These are phyloP conservation scores for Moringa oleifera DNA, from an alignment of 345 rosid genomes.

Conservation along the genomic window DNA sequence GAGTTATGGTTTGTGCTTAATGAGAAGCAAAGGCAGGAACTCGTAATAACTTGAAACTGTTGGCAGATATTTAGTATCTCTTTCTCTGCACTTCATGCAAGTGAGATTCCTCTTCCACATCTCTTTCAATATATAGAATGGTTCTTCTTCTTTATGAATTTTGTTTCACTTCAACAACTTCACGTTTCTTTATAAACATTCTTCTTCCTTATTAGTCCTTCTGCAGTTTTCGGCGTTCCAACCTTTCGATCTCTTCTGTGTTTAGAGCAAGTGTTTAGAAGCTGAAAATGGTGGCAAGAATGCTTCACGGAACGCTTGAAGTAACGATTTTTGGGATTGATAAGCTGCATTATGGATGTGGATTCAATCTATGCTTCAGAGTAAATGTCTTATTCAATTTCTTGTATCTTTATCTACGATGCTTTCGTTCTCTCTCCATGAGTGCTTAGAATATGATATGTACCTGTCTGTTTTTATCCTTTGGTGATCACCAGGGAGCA, in stretches of 20 bases:
- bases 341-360: conserved; percentile 33
- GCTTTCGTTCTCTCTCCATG: too few relatives aligned
- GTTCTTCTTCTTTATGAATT: not conserved
- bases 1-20: not conserved
- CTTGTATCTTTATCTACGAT: too few relatives aligned
- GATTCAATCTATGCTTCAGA: conserved; percentile 34
- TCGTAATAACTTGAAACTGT: conserved; percentile 18
- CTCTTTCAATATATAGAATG: not conserved
- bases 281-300: conserved; percentile 18
- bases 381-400: conserved; percentile 20
- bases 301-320: conserved; percentile 66
- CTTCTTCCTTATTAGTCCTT: too few relatives aligned
- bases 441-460: too few relatives aligned
- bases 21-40: conserved; percentile 31
- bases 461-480: too few relatives aligned
- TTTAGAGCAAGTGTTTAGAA: not conserved
- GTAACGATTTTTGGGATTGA: conserved; percentile 47
- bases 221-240: too few relatives aligned
- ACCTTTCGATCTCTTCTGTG: not conserved
- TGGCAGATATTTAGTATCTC: conserved; percentile 1
- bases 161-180: too few relatives aligned
- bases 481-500: conserved; percentile 12
- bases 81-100: conserved; percentile 8
- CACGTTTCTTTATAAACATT: too few relatives aligned
- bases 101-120: not conserved